Evolutionary conservation across 305 asterid species (phyloP).

Genomic region (Rubia tinctorum): DNA sequence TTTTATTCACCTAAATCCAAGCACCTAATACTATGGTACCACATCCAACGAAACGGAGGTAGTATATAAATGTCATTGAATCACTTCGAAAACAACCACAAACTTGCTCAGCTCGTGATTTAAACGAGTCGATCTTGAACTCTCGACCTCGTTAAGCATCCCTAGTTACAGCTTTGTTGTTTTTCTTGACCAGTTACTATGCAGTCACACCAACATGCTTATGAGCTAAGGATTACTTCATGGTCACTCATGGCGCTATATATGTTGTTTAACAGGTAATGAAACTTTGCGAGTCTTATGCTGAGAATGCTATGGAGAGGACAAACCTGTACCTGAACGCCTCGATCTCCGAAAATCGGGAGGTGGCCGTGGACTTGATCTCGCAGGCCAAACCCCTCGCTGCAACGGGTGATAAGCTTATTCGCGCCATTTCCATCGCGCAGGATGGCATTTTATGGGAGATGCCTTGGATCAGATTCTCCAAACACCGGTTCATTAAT

Average conservation of each 20-base stretch:
- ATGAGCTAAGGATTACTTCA: background rate
- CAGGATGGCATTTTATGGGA: constrained; percentile 82
- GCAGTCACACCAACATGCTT: too few species aligned
- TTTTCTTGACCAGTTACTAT: too few species aligned
- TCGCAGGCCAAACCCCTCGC: constrained; percentile 54
- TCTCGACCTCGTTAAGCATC: too few species aligned
- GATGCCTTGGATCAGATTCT: constrained; percentile 38
- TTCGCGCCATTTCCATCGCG: constrained; percentile 41
- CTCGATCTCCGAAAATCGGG: constrained; percentile 26
- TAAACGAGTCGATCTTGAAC: too few species aligned
- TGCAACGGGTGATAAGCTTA: constrained; percentile 57
- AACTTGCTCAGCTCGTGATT: too few species aligned
- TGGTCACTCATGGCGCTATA: background rate
- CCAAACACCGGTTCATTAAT: constrained; percentile 16
- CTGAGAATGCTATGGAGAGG: constrained; percentile 53
- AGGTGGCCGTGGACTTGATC: constrained; percentile 32
- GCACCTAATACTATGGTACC: too few species aligned
- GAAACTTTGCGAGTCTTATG: constrained; percentile 40
- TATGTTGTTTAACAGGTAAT: constrained; percentile 34
- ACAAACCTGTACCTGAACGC: constrained; percentile 51
- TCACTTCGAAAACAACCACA: too few species aligned
- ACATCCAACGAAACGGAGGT: too few species aligned
- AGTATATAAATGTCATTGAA: too few species aligned
- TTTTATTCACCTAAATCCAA: too few species aligned
- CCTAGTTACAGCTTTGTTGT: too few species aligned